A percentile compares a stretch with the other conserved stretches of the same genome.
Evolutionary conservation across 1,284 basidiomycete species (phyloP).

Genomic region (Cerioporus squamosus): DNA sequence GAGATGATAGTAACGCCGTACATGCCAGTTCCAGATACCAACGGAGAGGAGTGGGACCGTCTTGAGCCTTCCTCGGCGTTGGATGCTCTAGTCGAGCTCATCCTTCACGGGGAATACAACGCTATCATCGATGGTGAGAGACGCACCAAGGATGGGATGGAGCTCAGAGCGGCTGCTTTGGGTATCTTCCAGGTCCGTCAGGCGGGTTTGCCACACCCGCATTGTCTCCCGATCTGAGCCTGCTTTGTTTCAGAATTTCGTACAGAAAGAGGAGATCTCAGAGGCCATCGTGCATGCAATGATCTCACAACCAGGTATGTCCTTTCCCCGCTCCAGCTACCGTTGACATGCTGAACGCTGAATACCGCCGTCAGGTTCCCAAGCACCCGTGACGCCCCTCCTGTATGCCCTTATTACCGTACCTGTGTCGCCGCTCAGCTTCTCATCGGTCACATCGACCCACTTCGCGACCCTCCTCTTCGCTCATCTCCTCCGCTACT

Average conservation of each 20-base stretch:
- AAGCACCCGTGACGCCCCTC: conserved; percentile 63
- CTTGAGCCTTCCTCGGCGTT: conserved; percentile 76
- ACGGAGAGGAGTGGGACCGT: conserved; percentile 88
- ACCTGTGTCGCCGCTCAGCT: conserved; percentile 57
- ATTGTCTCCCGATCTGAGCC: neutral
- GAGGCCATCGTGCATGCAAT: conserved; percentile 70
- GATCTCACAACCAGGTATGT: conserved; percentile 57
- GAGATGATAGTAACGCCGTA: conserved; percentile 74
- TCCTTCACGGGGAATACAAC: conserved; percentile 80
- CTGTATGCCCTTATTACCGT: conserved; percentile 63
- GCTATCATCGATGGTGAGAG: conserved; percentile 57
- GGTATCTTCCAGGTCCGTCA: conserved; percentile 72
- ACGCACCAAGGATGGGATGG: conserved; percentile 61
- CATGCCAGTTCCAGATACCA: conserved; percentile 81
- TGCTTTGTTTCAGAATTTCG: conserved; percentile 60
- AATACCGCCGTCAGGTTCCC: conserved; percentile 35
- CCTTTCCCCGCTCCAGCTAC: neutral
- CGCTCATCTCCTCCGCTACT: conserved; percentile 68
- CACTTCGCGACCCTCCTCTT: conserved; percentile 75
- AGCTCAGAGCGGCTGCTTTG: conserved; percentile 66
- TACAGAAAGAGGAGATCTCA: conserved; percentile 68
- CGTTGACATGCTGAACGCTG: conserved; percentile 1
- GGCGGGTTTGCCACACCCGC: neutral
- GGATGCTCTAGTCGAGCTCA: conserved; percentile 75
- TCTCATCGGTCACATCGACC: conserved; percentile 58